These are phyloP conservation scores for Ceratobasidium sp. DNA, from an alignment of 1,284 basidiomycete genomes.

Conservation along the genomic window DNA sequence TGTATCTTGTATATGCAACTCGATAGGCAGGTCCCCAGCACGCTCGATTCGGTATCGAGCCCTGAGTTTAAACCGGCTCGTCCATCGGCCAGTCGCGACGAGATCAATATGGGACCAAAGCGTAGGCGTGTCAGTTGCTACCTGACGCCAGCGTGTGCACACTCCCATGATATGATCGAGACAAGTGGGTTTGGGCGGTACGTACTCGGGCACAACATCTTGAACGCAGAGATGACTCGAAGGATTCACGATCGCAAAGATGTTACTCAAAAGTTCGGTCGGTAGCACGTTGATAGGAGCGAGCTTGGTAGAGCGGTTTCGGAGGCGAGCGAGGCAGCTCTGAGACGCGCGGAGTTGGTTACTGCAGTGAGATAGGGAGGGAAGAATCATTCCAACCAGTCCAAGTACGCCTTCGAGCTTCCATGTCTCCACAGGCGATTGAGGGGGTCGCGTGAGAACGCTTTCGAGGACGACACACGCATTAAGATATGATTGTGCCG, in stretches of 20 bases:
- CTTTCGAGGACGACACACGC: slow-evolving; percentile 6
- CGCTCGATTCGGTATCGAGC: background rate
- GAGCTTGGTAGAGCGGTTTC: slow-evolving; percentile 17
- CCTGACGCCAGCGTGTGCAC: slow-evolving; percentile 6
- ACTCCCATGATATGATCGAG: slow-evolving; percentile 1
- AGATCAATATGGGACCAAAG: slow-evolving; percentile 25
- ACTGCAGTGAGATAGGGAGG: background rate
- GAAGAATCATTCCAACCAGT: background rate
- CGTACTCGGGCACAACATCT: background rate
- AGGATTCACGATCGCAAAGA: background rate
- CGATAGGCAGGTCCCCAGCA: background rate
- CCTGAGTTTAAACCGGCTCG: background rate
- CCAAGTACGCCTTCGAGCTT: background rate
- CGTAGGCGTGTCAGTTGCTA: background rate
- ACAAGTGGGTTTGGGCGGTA: background rate
- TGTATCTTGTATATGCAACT: background rate
- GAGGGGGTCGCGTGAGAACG: background rate
- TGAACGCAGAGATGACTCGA: background rate
- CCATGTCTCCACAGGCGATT: background rate
- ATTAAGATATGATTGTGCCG: background rate
- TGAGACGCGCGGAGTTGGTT: background rate
- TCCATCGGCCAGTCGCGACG: background rate
- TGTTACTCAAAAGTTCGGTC: background rate
- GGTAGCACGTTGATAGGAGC: slow-evolving; percentile 1
- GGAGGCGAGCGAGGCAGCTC: slow-evolving; percentile 6